Evolutionary conservation across 805 yeast genomes (phyloP).

Genomic region (Wilhelminamyces savonicus): DNA sequence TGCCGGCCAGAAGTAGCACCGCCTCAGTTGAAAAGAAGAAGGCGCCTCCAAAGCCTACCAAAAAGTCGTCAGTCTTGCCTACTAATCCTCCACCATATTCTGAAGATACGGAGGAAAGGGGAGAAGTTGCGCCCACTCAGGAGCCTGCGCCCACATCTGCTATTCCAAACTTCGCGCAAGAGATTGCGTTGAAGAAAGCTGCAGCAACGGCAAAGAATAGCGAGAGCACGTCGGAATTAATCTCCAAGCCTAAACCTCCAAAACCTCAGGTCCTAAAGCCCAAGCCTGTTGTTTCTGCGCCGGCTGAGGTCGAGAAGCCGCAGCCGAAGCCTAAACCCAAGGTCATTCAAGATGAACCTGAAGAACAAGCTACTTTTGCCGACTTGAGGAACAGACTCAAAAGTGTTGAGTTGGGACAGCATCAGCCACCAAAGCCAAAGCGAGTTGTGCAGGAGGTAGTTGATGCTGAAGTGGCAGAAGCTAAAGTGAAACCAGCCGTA

Average conservation of each 20-base stretch:
- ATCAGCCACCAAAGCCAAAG: conserved; percentile 1
- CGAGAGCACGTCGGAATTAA: too few species aligned
- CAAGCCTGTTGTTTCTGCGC: neutral
- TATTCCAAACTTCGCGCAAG: conserved; percentile 22
- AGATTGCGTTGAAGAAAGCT: conserved; percentile 13
- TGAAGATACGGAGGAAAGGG: conserved; percentile 1
- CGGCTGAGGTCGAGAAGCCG: conserved; percentile 1
- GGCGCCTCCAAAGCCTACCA: conserved; percentile 40
- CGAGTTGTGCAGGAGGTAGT: conserved; percentile 6
- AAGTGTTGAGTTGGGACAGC: neutral
- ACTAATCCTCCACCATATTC: conserved; percentile 15
- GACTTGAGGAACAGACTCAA: conserved; percentile 1
- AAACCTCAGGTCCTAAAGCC: neutral
- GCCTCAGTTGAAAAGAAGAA: conserved; percentile 15
- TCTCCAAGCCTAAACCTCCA: neutral
- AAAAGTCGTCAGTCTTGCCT: conserved; percentile 13
- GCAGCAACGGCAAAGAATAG: too few species aligned
- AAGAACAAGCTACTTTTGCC: neutral
- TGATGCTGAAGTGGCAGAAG: neutral
- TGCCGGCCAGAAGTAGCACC: neutral
- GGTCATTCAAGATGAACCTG: neutral
- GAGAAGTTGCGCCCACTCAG: too few species aligned
- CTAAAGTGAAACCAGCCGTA: conserved; percentile 7
- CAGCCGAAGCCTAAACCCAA: conserved; percentile 7
- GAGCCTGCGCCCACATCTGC: too few species aligned